A percentile compares a stretch with the other conserved stretches of the same genome.
Conservation (phyloP, 352 stramenopile genomes). For the Elongisporangium prolatum region DNA sequence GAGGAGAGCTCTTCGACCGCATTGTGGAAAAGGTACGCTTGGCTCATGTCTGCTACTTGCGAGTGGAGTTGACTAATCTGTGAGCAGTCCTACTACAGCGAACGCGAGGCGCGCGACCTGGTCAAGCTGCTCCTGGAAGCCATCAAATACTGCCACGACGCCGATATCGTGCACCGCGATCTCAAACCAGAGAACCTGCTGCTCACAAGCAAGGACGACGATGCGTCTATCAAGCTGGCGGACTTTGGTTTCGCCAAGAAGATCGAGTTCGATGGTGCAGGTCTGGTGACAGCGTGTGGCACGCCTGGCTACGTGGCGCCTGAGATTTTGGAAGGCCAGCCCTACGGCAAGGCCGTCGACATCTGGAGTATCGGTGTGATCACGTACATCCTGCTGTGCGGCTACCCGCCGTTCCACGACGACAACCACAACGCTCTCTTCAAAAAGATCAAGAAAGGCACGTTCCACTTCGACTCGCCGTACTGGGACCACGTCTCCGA, state of each 20-base stretch:
- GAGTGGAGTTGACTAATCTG: background rate
- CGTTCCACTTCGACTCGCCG: conserved; percentile 94
- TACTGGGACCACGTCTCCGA: conserved; percentile 94
- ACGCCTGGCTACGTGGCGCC: conserved; percentile 82
- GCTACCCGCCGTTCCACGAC: conserved; percentile 88
- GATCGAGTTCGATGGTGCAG: conserved; percentile 67
- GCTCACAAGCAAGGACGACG: conserved; percentile 74
- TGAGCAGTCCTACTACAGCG: conserved; percentile 84
- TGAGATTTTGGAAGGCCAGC: conserved; percentile 73
- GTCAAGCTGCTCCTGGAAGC: conserved; percentile 83
- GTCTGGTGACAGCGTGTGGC: conserved; percentile 72
- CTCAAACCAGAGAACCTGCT: conserved; percentile 84
- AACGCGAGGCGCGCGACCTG: conserved; percentile 83
- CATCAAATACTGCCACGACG: conserved; percentile 88
- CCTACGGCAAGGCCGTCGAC: conserved; percentile 81
- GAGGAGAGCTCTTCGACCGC: conserved; percentile 85
- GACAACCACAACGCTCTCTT: conserved; percentile 94
- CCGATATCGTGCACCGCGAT: conserved; percentile 80
- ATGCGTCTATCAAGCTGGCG: conserved; percentile 82
- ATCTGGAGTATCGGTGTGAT: conserved; percentile 91
- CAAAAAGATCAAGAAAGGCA: conserved; percentile 92
- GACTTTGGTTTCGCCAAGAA: conserved; percentile 88
- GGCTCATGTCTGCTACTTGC: background rate
- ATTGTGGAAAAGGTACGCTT: conserved; percentile 77
- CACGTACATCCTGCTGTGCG: conserved; percentile 83